Base-by-base conservation (phyloP, 345 rosid species). In the Jatropha curcas region DNA sequence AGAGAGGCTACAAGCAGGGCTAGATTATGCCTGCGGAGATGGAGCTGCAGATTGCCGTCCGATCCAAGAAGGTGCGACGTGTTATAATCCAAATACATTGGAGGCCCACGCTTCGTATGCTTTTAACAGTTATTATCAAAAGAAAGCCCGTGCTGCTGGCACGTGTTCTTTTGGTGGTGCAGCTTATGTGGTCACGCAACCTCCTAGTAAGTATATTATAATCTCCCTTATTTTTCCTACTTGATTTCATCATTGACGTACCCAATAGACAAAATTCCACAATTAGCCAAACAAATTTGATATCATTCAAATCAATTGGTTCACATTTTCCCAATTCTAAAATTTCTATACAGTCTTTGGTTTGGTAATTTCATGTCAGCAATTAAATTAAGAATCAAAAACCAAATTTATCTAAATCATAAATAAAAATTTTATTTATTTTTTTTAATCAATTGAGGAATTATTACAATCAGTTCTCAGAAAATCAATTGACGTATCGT, bases 81-180 rank as follows among this genome's bases (percentile, higher is more conserved):
- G 98, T 78, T 94, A 83, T 76, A 60, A 73, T 67, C 98, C 98
- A 0, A 84, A 88, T 76, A 87, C 97, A 6, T 30, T 94, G 0
- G 91, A 85, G 74, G 97, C 98, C 28, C 98, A 94, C 70, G 98
- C 98, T 17, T 92, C 98, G 28, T 94, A 88, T 63, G 98, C 98
- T 20, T 90, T 94, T 78, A 94, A 94, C 79, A 94, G 98, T 65
- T 94, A 88, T 61, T 94, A 90, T 25, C 98, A 94, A 81, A 89
- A 80, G 88, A 81, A 88, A 8, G 84, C 80, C 0, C 93, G 98
- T 2, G 88, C 57, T 20, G 85, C 84, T 43, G 96, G 98, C 0
- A 80, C 90, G 57, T 94, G 98, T 79, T 73, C 82, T 82, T 94
- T 94, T 61, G 97, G 97, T 69, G 97, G 97, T 68, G 85, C 98